Base-by-base conservation (phyloP, 441 rosid genomes). In the Populus trichocarpa region DNA sequence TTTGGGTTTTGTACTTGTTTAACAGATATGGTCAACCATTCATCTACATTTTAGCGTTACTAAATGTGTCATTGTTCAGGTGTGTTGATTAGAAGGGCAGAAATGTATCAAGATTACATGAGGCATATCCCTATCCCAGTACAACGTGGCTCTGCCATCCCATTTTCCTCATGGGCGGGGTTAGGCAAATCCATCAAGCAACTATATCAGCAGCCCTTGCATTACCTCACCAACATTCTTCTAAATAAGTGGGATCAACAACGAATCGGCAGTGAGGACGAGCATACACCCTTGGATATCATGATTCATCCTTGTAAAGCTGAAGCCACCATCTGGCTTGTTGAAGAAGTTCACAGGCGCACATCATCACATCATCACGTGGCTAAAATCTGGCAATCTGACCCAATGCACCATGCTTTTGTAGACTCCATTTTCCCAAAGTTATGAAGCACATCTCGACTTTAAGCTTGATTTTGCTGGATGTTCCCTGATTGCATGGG, bases 71-170 rank as follows among this genome's bases (percentile, higher is more conserved):
- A 11, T 25, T 0, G 35, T 80, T 63, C 85, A 92, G 97, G 50
- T 81, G 69, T 79, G 75, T 71, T 96, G 81, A 72, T 81, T 42
- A 90, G 77, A 83, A 90, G 84, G 72, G 98, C 97, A 70, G 90
- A 92, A 86, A 84, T 83, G 88, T 96, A 96, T 77, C 98, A 91
- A 86, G 91, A 88, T 2, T 96, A 90, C 85, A 96, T 96, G 98
- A 91, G 84, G 78, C 87, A 50, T 14, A 50, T 50, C 57, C 57
- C 57, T 50, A 50, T 50, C 57, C 57, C 57, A 5, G 57, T 16
- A 50, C 57, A 50, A 50, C 96, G 93, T 6, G 94, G 95, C 63
- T 93, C 98, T 8, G 61, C 91, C 57, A 88, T 96, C 75, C 98
- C 98, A 8, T 96, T 86, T 76, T 80, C 84, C 28, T 81, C 93